phyloP scores from a whole-genome alignment of 73 alveolate species.

The Tetrahymena elliotti region DNA sequence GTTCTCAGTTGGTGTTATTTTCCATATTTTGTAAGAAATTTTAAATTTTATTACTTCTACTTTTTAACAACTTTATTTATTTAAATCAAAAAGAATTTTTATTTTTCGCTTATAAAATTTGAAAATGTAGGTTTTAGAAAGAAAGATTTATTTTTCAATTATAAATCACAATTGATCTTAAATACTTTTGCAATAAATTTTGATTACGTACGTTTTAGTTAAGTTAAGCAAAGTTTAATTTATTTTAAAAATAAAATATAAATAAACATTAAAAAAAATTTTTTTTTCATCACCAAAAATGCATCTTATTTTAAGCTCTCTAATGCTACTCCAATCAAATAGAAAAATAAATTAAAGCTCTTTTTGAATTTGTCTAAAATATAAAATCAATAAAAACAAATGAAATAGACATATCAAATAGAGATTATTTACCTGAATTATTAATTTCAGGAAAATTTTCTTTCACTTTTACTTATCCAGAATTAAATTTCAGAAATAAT shows the following conservation, averaged over 20 bases:
- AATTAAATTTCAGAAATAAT: no score
- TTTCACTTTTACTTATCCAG: neutral
- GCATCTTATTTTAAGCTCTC: no score
- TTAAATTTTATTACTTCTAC: neutral
- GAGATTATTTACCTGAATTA: neutral
- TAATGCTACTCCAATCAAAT: no score
- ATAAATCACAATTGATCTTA: neutral
- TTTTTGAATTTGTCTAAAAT: no score
- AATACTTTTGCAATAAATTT: no score
- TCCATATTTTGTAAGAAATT: constrained; percentile 25
- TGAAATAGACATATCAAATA: neutral
- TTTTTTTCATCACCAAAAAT: no score
- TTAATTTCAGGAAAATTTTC: no score
- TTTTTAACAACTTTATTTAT: neutral
- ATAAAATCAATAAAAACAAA: neutral
- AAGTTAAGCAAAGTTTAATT: no score
- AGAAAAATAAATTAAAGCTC: no score
- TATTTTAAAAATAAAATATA: no score
- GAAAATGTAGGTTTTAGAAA: neutral
- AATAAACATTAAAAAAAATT: no score
- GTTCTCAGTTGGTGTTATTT: constrained; percentile 42
- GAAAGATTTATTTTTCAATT: neutral
- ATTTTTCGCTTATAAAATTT: neutral
- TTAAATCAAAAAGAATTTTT: neutral
- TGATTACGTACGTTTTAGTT: no score